A percentile compares a stretch with the other conserved stretches of the same genome.
Conservation (phyloP, 2,329 filamentous ascomycete species). For the Aureobasidium sp. region DNA sequence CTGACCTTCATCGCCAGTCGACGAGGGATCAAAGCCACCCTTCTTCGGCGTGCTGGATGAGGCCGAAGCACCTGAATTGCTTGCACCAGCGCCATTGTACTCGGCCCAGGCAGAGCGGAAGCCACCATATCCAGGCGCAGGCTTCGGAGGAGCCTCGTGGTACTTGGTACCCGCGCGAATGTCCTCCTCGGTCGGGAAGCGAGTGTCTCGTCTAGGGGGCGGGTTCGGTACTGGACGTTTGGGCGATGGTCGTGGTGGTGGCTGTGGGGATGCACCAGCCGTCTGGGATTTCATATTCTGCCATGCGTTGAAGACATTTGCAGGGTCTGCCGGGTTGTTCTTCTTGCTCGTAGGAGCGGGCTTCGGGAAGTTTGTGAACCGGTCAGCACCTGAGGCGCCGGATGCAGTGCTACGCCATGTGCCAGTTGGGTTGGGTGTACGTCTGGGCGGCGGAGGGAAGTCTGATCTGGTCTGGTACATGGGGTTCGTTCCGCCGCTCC, state of each 20-base stretch:
- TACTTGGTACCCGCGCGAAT: slow-evolving; percentile 29
- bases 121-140: slow-evolving; percentile 13
- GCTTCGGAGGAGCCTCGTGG: slow-evolving; percentile 16
- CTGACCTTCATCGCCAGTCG: slow-evolving; percentile 51
- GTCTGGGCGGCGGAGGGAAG: slow-evolving; percentile 35
- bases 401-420: slow-evolving; percentile 26
- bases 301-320: slow-evolving; percentile 41
- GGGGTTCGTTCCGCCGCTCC: background rate
- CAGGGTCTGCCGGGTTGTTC: slow-evolving; percentile 29
- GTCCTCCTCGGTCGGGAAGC: slow-evolving; percentile 28
- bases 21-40: slow-evolving; percentile 50
- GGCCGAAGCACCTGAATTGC: slow-evolving; percentile 21
- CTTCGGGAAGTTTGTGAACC: slow-evolving; percentile 36
- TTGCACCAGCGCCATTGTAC: slow-evolving; percentile 20
- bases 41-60: slow-evolving; percentile 40
- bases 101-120: slow-evolving; percentile 27
- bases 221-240: slow-evolving; percentile 18
- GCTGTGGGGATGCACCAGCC: slow-evolving; percentile 16
- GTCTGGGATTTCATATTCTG: slow-evolving; percentile 33
- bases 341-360: slow-evolving; percentile 22
- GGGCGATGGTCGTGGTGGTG: slow-evolving; percentile 15
- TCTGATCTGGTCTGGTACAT: slow-evolving; percentile 22
- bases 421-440: slow-evolving; percentile 27
- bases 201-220: slow-evolving; percentile 23
- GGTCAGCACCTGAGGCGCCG: slow-evolving; percentile 31